A percentile compares a stretch with the other conserved stretches of the same genome.
These are phyloP conservation scores for Phytophthora sp. DNA, from an alignment of 352 stramenopile species.

Conservation along the genomic window DNA sequence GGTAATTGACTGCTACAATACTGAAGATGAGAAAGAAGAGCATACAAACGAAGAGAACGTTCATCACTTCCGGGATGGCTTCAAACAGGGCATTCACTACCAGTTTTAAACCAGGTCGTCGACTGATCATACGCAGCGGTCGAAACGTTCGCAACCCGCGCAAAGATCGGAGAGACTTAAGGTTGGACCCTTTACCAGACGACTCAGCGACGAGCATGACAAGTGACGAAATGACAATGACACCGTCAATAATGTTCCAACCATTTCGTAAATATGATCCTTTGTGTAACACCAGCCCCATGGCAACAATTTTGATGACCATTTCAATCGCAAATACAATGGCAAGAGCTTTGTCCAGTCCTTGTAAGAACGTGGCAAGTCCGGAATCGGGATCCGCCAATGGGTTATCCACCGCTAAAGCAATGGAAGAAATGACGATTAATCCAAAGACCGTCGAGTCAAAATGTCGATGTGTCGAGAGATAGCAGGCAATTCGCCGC, in stretches of 20 bases:
- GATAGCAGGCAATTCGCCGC: conserved; percentile 41
- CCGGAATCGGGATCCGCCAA: conserved; percentile 59
- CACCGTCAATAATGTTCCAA: conserved; percentile 92
- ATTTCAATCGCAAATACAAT: conserved; percentile 90
- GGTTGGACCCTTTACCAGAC: conserved; percentile 40
- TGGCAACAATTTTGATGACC: conserved; percentile 88
- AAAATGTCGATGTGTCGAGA: conserved; percentile 79
- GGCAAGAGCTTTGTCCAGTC: conserved; percentile 78
- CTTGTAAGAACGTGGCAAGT: conserved; percentile 50
- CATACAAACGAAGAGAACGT: conserved; percentile 90
- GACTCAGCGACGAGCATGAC: conserved; percentile 69
- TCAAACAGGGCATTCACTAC: conserved; percentile 92
- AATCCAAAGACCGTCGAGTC: conserved; percentile 81
- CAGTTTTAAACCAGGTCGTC: conserved; percentile 84
- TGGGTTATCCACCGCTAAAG: conserved; percentile 89
- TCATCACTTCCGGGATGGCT: conserved; percentile 89
- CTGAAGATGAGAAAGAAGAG: conserved; percentile 96
- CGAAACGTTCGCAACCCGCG: conserved; percentile 88
- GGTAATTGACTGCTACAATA: conserved; percentile 94
- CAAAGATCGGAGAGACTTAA: conserved; percentile 85
- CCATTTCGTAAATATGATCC: conserved; percentile 78
- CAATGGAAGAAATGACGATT: conserved; percentile 86
- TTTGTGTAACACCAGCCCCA: conserved; percentile 76
- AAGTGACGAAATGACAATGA: conserved; percentile 88
- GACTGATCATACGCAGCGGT: conserved; percentile 91